Percentiles rank a stretch among this genome's conserved stretches.
These are phyloP conservation scores for Anastatica hierochuntica DNA, from an alignment of 345 rosid species.

Conservation along the genomic window DNA sequence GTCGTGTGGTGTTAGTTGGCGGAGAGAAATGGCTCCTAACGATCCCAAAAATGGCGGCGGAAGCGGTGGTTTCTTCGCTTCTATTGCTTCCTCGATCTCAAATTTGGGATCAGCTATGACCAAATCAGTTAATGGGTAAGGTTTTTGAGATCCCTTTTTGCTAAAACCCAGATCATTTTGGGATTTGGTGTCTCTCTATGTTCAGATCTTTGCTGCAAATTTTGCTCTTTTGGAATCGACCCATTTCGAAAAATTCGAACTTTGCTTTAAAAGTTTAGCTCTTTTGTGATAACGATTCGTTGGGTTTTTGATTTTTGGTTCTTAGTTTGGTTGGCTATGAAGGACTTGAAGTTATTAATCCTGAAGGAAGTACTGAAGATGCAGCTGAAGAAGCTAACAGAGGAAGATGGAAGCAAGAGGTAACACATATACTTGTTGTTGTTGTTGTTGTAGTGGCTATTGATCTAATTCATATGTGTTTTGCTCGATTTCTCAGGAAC, in stretches of 20 bases:
- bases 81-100: constrained; percentile 59
- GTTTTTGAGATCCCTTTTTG: too few species aligned
- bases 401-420: constrained; percentile 98
- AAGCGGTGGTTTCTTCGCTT: constrained; percentile 49
- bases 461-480: too few species aligned
- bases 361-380: constrained; percentile 94
- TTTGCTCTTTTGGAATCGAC: too few species aligned
- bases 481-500: too few species aligned
- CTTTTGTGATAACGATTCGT: background rate
- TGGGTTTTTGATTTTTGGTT: background rate
- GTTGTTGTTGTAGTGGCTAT: too few species aligned
- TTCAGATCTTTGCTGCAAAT: too few species aligned
- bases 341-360: constrained; percentile 90
- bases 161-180: too few species aligned
- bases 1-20: too few species aligned
- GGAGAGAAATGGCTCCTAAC: constrained; percentile 54
- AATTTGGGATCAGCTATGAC: constrained; percentile 57
- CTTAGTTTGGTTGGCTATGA: constrained; percentile 52
- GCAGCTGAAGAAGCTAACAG: constrained; percentile 87
- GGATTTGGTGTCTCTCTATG: too few species aligned
- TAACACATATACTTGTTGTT: constrained; percentile 2
- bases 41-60: constrained; percentile 41
- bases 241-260: too few species aligned
- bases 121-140: constrained; percentile 82
- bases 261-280: too few species aligned